These are phyloP conservation scores for Syzygium jambos DNA, from an alignment of 345 rosid genomes.

Conservation along the genomic window DNA sequence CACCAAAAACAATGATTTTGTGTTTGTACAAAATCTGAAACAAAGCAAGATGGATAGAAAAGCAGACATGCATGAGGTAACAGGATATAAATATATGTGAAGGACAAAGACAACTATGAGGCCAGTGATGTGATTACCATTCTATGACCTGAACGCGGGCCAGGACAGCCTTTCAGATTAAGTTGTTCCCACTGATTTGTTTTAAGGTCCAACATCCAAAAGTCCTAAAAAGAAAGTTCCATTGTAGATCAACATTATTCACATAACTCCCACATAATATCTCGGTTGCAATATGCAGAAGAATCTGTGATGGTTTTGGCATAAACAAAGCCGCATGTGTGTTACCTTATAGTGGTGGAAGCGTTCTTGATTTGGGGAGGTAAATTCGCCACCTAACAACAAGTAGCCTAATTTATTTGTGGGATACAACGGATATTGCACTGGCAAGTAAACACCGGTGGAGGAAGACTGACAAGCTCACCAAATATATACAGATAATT, in stretches of 20 bases:
- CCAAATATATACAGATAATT: slow-evolving; percentile 90
- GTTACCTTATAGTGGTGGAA: slow-evolving; percentile 95
- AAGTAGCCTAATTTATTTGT: neutral
- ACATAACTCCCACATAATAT: neutral
- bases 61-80: neutral
- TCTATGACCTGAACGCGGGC: slow-evolving; percentile 95
- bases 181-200: slow-evolving; percentile 95
- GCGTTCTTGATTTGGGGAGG: slow-evolving; percentile 94
- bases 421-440: neutral
- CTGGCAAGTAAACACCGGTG: neutral
- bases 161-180: slow-evolving; percentile 84
- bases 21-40: slow-evolving; percentile 91
- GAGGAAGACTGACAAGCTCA: slow-evolving; percentile 14
- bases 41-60: neutral
- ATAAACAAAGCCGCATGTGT: neutral
- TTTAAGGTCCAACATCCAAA: slow-evolving; percentile 90
- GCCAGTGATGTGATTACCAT: slow-evolving; percentile 45
- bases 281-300: neutral
- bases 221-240: slow-evolving; percentile 38
- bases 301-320: neutral
- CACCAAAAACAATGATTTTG: slow-evolving; percentile 89
- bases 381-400: slow-evolving; percentile 81
- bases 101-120: neutral
- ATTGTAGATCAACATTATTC: neutral
- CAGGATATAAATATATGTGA: neutral